Conservation (phyloP, 2,329 filamentous ascomycete species). For the Aspergillus fijiensis region DNA sequence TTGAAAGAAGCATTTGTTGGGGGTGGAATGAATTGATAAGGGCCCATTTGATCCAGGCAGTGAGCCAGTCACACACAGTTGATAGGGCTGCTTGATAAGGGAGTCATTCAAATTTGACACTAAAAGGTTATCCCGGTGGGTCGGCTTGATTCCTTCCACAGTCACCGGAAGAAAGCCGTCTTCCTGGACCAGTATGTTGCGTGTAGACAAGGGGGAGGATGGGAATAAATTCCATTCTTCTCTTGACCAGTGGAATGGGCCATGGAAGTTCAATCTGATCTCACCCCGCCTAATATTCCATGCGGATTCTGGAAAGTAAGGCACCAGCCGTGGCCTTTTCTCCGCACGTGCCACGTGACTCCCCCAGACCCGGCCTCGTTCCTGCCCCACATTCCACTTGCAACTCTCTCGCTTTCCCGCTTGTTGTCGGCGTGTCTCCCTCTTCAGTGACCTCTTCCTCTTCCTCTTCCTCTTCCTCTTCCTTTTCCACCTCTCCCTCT, state of each 20-base stretch:
- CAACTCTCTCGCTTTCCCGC: background rate
- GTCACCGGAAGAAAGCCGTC: background rate
- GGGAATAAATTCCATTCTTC: no score
- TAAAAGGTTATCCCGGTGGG: background rate
- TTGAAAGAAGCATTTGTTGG: slow-evolving; percentile 1
- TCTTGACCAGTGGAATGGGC: no score
- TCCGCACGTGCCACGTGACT: slow-evolving; percentile 20
- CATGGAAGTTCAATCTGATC: no score
- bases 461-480: slow-evolving; percentile 6
- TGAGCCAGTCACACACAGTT: background rate
- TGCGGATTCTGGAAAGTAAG: no score
- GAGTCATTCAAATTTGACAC: no score
- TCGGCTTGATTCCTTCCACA: background rate
- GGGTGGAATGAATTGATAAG: slow-evolving; percentile 1
- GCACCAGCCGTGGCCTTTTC: background rate
- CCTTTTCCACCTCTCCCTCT: background rate
- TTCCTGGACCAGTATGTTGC: background rate
- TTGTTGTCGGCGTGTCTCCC: background rate
- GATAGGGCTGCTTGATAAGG: slow-evolving; percentile 5
- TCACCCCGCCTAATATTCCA: no score
- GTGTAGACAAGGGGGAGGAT: no score
- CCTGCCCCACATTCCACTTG: background rate
- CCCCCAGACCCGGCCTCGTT: slow-evolving; percentile 10
- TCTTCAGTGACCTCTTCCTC: slow-evolving; percentile 4
- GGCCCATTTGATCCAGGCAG: background rate